Evolutionary conservation across 1,284 basidiomycete genomes (phyloP), one percentile per base, ranked within the genome.

Genomic region (Irpex sp.): DNA sequence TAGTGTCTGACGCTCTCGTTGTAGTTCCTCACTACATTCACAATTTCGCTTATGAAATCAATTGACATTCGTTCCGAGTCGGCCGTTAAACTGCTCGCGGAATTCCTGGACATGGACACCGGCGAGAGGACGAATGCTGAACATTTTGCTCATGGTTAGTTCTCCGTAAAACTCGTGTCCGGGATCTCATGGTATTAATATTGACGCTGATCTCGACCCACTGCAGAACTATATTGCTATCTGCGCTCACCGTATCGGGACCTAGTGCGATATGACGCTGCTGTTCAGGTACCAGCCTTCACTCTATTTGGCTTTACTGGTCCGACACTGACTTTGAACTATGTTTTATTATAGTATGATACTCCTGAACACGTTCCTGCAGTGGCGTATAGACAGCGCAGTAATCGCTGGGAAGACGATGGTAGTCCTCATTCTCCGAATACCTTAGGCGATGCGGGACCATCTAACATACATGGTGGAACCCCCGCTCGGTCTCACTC

Each of bases 21-120:
- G 19, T 64, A 89, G 87, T 91, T 91, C 73, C 78, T 91, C 66
- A 90, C 88, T 9, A 90, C 86, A 1, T 93, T 95, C 76, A 90
- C 88, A 19, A 78, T 95, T 62, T 92, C 91, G 1, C 79, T 96
- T 67, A 91, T 96, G 85, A 92, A 93, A 74, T 83, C 91, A 1
- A 86, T 96, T 62, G 94, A 96, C 75, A 90, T 96, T 63, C 91
- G 94, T 52, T 91, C 93, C 8, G 92, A 96, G 74, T 86, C 89
- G 21, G 90, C 93, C 37, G 82, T 96, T 54, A 89, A 91, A 68
- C 77, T 96, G 8, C 79, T 96, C 4, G 81, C 90, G 9, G 94
- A 95, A 68, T 94, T 94, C 75, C 80, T 96, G 44, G 94, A 96
- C 71, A 82, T 92, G 75, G 89, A 62, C 57, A 86, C 85, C 11